Evolutionary conservation across 2,329 filamentous ascomycete genomes (phyloP).

Genomic region (Talaromyces atroroseus): DNA sequence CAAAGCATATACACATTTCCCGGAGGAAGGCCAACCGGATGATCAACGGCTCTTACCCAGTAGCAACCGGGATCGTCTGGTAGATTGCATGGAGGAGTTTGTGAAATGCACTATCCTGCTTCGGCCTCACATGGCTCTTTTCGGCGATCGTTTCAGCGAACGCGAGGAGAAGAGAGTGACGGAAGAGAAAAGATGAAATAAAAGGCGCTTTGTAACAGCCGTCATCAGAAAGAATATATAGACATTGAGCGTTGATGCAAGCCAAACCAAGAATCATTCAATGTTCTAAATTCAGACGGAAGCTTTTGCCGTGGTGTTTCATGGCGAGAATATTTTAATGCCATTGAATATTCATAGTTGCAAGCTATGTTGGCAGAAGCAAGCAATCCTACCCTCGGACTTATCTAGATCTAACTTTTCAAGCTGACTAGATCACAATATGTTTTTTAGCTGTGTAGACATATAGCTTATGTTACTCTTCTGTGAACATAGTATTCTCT

Average conservation of each 20-base stretch:
- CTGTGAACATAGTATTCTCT: neutral
- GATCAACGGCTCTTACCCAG: conserved; percentile 51
- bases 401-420: too few species aligned
- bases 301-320: neutral
- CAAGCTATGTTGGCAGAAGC: neutral
- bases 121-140: conserved; percentile 56
- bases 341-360: neutral
- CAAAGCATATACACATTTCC: conserved; percentile 59
- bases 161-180: conserved; percentile 32
- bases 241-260: neutral
- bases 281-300: too few species aligned
- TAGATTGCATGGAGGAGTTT: conserved; percentile 66
- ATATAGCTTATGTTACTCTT: neutral
- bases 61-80: conserved; percentile 54
- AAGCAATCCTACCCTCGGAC: neutral
- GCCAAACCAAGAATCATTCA: too few species aligned
- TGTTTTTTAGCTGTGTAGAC: neutral
- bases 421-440: neutral
- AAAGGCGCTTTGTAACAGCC: neutral
- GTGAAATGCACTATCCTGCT: conserved; percentile 64
- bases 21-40: conserved; percentile 41
- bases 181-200: conserved; percentile 32
- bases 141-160: conserved; percentile 60
- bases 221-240: neutral
- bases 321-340: neutral